These are phyloP conservation scores for Neurospora tetraspora DNA, from an alignment of 495 filamentous ascomycete species.

Conservation along the genomic window DNA sequence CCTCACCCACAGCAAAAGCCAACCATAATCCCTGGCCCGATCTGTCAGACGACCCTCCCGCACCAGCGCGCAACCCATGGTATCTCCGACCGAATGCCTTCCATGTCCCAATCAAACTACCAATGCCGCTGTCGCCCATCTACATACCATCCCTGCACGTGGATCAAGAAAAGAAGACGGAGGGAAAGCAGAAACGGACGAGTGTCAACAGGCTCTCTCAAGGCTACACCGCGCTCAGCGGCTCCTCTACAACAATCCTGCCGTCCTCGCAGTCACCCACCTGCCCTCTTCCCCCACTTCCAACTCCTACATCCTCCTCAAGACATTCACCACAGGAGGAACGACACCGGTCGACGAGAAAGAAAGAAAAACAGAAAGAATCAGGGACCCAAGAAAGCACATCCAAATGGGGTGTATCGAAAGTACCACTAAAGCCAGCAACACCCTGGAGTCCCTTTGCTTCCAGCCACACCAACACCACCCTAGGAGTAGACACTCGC, in stretches of 20 bases:
- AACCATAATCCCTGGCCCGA: slow-evolving; percentile 17
- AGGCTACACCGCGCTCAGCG: background rate
- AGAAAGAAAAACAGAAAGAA: background rate
- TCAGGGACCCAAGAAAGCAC: background rate
- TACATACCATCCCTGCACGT: background rate
- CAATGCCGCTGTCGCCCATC: background rate
- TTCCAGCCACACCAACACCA: background rate
- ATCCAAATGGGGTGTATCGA: background rate
- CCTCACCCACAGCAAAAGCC: background rate
- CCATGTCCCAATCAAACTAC: background rate
- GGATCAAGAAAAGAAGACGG: background rate
- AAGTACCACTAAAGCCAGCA: background rate
- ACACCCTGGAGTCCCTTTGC: background rate
- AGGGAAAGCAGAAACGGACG: background rate
- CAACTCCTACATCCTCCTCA: background rate
- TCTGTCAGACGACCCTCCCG: slow-evolving; percentile 1
- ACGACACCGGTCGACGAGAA: background rate
- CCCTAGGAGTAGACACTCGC: background rate
- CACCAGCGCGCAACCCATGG: background rate
- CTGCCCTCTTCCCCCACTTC: background rate
- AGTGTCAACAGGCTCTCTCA: background rate
- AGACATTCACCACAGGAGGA: background rate
- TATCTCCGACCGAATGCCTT: background rate
- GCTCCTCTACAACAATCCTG: background rate
- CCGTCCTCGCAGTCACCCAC: background rate